Conservation (phyloP, 1,284 basidiomycete genomes). For the Pyrrhoderma lamaoense region DNA sequence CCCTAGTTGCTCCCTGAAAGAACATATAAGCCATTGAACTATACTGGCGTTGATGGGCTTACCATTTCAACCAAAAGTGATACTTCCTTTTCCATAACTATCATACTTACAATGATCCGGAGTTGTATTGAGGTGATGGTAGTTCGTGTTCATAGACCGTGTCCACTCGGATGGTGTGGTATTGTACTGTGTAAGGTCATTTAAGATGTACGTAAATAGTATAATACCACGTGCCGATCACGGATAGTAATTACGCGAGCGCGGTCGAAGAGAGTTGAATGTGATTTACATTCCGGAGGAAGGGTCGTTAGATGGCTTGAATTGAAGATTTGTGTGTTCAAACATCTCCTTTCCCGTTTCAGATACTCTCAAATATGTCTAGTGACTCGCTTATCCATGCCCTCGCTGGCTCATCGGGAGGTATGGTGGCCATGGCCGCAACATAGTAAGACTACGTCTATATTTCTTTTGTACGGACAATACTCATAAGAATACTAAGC, state of each 20-base stretch:
- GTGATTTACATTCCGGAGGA: too few species aligned
- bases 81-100: conserved; percentile 18
- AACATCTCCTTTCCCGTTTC: not conserved
- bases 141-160: too few species aligned
- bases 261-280: too few species aligned
- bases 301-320: too few species aligned
- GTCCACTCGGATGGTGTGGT: too few species aligned
- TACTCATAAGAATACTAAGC: conserved; percentile 34
- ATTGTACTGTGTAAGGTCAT: not conserved
- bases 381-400: conserved; percentile 88
- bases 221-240: too few species aligned
- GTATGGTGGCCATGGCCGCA: conserved; percentile 81
- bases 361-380: conserved; percentile 30
- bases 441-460: conserved; percentile 57
- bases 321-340: too few species aligned
- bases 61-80: conserved; percentile 21
- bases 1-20: conserved; percentile 15
- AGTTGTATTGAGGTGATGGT: too few species aligned
- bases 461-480: too few species aligned
- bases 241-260: too few species aligned
- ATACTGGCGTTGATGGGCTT: not conserved
- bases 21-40: not conserved
- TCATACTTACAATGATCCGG: too few species aligned
- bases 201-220: conserved; percentile 1
- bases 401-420: conserved; percentile 84